Evolutionary conservation across 73 alveolate species (phyloP), one percentile per base, ranked within the genome.

Genomic region (Paramecium bursaria): DNA sequence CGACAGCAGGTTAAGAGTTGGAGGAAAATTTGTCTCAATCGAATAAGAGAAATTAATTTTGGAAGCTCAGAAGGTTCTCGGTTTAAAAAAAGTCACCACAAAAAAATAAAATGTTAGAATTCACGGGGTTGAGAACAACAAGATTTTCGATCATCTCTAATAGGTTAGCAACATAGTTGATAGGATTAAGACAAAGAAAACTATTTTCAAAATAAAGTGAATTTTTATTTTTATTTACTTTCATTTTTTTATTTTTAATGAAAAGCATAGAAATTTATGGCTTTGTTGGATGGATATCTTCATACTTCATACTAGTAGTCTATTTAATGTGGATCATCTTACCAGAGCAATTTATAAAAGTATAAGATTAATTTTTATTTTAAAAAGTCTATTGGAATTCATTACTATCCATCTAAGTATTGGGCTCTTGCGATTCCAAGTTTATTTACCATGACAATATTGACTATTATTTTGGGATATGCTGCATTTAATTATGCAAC

Each of bases 371-470:
- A 30, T 23, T 19, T 10, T 10, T 14, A n/a, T 74, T 19, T 47
- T 21, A 11, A 47, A 75, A 31, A 86, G 67, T 75, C 90, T 19
- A 31, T 55, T 33, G 90, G 92, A 13, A 75, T 87, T 55, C 57
- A 74, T 76, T 80, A 75, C 51, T 87, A 53, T 27, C 92, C 90
- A 10, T 50, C 52, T 27, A 87, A 87, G 46, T 35, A 61, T 53
- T 87, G 92, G 90, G 92, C 90, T 2, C n/a, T 87, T 0, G 90
- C 92, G 3, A 52, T 86, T 3, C 92, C 92, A 2, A 33, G 73
- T 23, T 79, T 75, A 29, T 50, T 87, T 26, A 54, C 51, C 6
- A 51, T 79, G 30, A 54, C 85, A 10, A 27, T 87, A 11, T 50
- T 87, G 22, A 50, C 52, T 17, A 77, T 87, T 4, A 85, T 75